Percentiles rank a stretch among this genome's conserved stretches.
phyloP scores from a whole-genome alignment of 768 basidiomycete genomes.

The Dacryopinax primogenitus region DNA sequence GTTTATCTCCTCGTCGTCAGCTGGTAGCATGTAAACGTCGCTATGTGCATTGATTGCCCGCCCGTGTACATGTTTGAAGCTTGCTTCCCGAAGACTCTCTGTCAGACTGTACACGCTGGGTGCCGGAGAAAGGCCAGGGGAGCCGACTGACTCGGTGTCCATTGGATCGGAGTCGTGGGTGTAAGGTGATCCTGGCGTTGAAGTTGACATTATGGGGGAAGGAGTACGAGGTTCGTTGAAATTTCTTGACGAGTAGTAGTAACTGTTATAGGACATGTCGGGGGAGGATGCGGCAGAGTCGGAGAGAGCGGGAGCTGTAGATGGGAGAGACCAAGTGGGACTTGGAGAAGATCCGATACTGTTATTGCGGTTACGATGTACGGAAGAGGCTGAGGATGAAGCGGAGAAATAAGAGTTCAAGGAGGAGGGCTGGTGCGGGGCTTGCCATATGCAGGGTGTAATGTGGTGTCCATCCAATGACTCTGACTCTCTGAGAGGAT shows the following conservation, averaged over 20 bases:
- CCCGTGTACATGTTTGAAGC: slow-evolving; percentile 28
- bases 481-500: not conserved
- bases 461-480: not conserved
- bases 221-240: not conserved
- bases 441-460: not conserved
- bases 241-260: not conserved
- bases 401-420: not conserved
- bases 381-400: not conserved
- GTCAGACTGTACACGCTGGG: slow-evolving; percentile 61
- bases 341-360: not conserved
- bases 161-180: not conserved
- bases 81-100: slow-evolving; percentile 45
- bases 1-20: slow-evolving; percentile 64
- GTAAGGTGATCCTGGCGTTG: not conserved
- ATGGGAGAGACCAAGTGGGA: not conserved
- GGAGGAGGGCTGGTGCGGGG: not conserved
- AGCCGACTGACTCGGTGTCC: not conserved
- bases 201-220: not conserved
- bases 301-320: not conserved
- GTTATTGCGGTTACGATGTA: not conserved
- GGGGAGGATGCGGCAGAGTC: not conserved
- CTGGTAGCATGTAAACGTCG: slow-evolving; percentile 63
- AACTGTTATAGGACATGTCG: not conserved
- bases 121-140: slow-evolving; percentile 38
- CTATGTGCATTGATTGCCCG: slow-evolving; percentile 54